phyloP scores from a whole-genome alignment of 108 stramenopile species.

The Skeletonema grethae region DNA sequence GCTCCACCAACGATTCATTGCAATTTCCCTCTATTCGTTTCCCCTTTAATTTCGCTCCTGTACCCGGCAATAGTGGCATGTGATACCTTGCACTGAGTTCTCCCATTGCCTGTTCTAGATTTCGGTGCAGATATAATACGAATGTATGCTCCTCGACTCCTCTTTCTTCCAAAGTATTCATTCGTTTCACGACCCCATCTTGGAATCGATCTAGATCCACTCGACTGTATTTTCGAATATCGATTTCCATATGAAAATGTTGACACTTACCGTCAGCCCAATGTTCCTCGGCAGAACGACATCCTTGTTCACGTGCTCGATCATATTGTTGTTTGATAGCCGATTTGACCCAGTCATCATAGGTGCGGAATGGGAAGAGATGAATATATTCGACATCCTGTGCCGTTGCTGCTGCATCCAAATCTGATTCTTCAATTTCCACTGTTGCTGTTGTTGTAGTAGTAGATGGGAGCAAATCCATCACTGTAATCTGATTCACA shows the following conservation, averaged over 20 bases:
- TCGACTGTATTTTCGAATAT: conserved; percentile 35
- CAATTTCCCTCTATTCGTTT: conserved; percentile 36
- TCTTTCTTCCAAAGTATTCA: conserved; percentile 8
- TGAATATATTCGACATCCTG: conserved; percentile 19
- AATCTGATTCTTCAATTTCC: not conserved
- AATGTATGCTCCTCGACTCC: conserved; percentile 20
- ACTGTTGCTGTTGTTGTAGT: not conserved
- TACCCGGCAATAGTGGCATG: conserved; percentile 27
- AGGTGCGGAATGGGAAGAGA: conserved; percentile 43
- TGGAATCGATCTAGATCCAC: conserved; percentile 23
- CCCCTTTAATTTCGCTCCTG: conserved; percentile 15
- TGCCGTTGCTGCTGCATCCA: not conserved
- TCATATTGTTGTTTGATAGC: conserved; percentile 42
- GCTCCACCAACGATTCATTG: conserved; percentile 27
- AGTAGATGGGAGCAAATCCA: conserved; percentile 15
- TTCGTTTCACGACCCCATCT: conserved; percentile 13
- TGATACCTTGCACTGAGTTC: conserved; percentile 18
- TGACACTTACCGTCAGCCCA: conserved; percentile 7
- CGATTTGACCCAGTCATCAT: conserved; percentile 34
- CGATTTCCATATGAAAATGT: conserved; percentile 30
- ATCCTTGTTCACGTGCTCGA: conserved; percentile 21
- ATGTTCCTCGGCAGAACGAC: not conserved
- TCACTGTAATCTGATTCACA: conserved; percentile 18
- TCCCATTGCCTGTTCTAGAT: conserved; percentile 20
- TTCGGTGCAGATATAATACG: conserved; percentile 30